Percentiles rank a stretch among this genome's conserved stretches.
Evolutionary conservation across 2,329 filamentous ascomycete species (phyloP).

Genomic region (Endoconidiophora polonica): DNA sequence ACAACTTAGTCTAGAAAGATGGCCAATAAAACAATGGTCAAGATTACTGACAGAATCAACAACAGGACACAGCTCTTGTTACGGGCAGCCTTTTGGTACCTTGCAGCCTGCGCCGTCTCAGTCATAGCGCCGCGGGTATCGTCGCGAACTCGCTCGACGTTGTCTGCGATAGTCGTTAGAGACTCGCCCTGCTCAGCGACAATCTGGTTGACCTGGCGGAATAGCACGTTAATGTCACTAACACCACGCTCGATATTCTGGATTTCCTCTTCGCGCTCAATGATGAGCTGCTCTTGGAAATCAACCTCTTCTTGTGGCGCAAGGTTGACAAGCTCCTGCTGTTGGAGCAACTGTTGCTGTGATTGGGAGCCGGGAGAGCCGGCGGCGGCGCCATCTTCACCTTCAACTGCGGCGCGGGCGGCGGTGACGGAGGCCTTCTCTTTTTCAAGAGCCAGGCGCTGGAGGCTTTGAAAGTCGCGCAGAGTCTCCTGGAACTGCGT

Average conservation of each 20-base stretch:
- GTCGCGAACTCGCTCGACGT: slow-evolving; percentile 66
- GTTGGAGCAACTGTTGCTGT: slow-evolving; percentile 36
- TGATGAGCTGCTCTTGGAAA: slow-evolving; percentile 89
- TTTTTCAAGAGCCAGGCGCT: slow-evolving; percentile 79
- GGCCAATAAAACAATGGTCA: slow-evolving; percentile 79
- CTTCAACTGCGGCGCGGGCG: slow-evolving; percentile 63
- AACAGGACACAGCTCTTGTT: slow-evolving; percentile 89
- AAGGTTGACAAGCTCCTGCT: slow-evolving; percentile 62
- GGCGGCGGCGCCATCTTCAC: slow-evolving; percentile 24
- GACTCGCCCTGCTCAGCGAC: slow-evolving; percentile 85
- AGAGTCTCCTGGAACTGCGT: slow-evolving; percentile 83
- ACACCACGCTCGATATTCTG: slow-evolving; percentile 95
- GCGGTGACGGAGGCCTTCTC: slow-evolving; percentile 74
- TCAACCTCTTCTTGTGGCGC: slow-evolving; percentile 90
- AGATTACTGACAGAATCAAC: slow-evolving; percentile 71
- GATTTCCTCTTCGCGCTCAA: slow-evolving; percentile 93
- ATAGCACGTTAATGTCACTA: slow-evolving; percentile 87
- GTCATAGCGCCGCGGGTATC: slow-evolving; percentile 73
- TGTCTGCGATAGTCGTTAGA: slow-evolving; percentile 73
- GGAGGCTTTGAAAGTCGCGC: slow-evolving; percentile 82
- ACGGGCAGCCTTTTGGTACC: slow-evolving; percentile 88
- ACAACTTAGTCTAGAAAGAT: slow-evolving; percentile 52
- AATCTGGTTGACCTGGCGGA: slow-evolving; percentile 95
- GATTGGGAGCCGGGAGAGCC: slow-evolving; percentile 12
- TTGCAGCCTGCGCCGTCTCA: slow-evolving; percentile 68